Evolutionary conservation across 2,329 filamentous ascomycete species (phyloP).

Genomic region (Alternaria brassicae): DNA sequence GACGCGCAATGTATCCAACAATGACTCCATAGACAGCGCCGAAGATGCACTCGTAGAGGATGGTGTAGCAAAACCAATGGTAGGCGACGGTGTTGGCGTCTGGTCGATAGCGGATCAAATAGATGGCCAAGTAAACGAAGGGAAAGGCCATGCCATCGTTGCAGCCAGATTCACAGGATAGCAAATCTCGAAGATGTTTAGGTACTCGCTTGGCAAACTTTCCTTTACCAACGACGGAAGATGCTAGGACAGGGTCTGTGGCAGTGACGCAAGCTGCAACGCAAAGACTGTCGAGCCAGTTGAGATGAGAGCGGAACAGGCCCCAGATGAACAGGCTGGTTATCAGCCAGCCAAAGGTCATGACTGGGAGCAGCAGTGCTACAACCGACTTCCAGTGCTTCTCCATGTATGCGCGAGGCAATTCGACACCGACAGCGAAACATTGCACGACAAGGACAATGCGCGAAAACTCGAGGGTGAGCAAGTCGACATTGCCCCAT

Average conservation of each 20-base stretch:
- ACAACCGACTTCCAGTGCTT: slow-evolving; percentile 93
- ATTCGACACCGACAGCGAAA: slow-evolving; percentile 88
- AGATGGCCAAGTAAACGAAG: slow-evolving; percentile 91
- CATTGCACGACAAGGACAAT: slow-evolving; percentile 91
- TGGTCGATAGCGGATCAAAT: slow-evolving; percentile 82
- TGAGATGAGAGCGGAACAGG: slow-evolving; percentile 74
- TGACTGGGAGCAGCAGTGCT: slow-evolving; percentile 88
- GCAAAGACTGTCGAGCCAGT: slow-evolving; percentile 88
- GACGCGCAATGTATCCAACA: slow-evolving; percentile 87
- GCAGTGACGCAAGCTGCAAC: slow-evolving; percentile 94
- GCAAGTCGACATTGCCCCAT: slow-evolving; percentile 86
- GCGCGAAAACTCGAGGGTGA: slow-evolving; percentile 88
- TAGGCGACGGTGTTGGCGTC: slow-evolving; percentile 73
- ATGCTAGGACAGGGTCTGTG: slow-evolving; percentile 94
- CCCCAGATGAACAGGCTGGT: slow-evolving; percentile 96
- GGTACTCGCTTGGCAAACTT: slow-evolving; percentile 98
- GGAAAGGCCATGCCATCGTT: slow-evolving; percentile 99
- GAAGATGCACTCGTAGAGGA: slow-evolving; percentile 95
- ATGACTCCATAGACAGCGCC: slow-evolving; percentile 87
- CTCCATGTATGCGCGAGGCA: slow-evolving; percentile 97
- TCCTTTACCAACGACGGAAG: slow-evolving; percentile 97
- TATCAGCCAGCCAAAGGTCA: slow-evolving; percentile 94
- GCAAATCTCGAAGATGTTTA: slow-evolving; percentile 92
- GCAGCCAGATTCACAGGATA: slow-evolving; percentile 96
- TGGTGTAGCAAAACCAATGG: slow-evolving; percentile 87